A percentile compares a stretch with the other conserved stretches of the same genome.
phyloP scores from a whole-genome alignment of 805 yeast species.

The Tetrapisispora fleetii region DNA sequence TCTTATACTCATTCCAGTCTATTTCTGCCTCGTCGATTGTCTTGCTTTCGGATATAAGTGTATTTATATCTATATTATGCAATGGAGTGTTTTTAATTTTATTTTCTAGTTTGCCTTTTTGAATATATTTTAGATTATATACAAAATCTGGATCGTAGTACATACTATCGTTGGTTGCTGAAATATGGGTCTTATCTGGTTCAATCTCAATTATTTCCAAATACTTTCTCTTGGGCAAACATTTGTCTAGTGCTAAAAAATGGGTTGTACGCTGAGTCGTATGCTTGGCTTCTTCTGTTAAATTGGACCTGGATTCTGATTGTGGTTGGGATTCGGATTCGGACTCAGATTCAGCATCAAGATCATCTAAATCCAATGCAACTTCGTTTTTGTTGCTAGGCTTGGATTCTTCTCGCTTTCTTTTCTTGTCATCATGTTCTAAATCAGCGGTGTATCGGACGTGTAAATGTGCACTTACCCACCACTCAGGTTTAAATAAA shows the following conservation, averaged over 20 bases:
- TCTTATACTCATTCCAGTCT: conserved; percentile 5
- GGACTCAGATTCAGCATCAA: not conserved
- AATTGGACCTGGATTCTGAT: no score
- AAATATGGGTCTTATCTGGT: conserved; percentile 23
- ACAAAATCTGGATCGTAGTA: conserved; percentile 33
- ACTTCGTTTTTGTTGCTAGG: conserved; percentile 26
- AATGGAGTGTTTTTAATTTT: not conserved
- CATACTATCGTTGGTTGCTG: conserved; percentile 10
- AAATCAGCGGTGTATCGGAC: conserved; percentile 55
- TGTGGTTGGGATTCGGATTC: no score
- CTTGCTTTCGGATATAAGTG: not conserved
- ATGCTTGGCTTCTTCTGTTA: not conserved
- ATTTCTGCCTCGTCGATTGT: not conserved
- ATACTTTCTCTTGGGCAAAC: conserved; percentile 54
- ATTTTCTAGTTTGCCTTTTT: conserved; percentile 1
- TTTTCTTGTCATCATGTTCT: conserved; percentile 25
- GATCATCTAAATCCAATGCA: conserved; percentile 23
- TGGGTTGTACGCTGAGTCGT: conserved; percentile 26
- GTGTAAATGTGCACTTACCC: conserved; percentile 91
- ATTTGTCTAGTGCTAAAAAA: conserved; percentile 80
- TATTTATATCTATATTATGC: conserved; percentile 2
- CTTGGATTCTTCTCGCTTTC: conserved; percentile 1
- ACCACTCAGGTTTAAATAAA: conserved; percentile 49
- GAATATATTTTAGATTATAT: conserved; percentile 9
- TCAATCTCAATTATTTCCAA: conserved; percentile 43